These are phyloP conservation scores for Colletotrichum sp. DNA, from an alignment of 2,329 filamentous ascomycete genomes.

Conservation along the genomic window DNA sequence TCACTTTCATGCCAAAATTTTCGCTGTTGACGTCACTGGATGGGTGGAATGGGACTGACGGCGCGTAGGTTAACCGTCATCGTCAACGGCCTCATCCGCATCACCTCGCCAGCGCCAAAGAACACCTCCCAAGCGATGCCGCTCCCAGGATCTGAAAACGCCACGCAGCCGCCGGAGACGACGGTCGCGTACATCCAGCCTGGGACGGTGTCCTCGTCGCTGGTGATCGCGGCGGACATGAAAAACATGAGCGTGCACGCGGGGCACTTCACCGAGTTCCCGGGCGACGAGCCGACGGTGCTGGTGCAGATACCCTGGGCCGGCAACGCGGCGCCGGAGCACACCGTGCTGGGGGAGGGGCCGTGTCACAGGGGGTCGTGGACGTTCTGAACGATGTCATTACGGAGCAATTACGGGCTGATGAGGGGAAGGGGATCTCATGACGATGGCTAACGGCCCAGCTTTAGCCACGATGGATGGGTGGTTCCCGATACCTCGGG, in stretches of 20 bases:
- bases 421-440: not conserved
- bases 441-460: not conserved
- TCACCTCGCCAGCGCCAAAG: conserved; percentile 32
- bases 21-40: not conserved
- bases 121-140: conserved; percentile 11
- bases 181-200: conserved; percentile 33
- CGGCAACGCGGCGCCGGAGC: conserved; percentile 26
- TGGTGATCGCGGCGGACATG: conserved; percentile 35
- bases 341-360: conserved; percentile 34
- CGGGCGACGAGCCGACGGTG: conserved; percentile 35
- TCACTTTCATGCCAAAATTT: not conserved
- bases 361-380: conserved; percentile 24
- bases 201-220: conserved; percentile 32
- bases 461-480: not conserved
- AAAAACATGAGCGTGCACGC: conserved; percentile 27
- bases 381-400: not conserved
- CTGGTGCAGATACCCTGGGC: conserved; percentile 35
- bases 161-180: not conserved
- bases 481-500: not conserved
- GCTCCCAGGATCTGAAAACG: not conserved
- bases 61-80: conserved; percentile 30
- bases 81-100: conserved; percentile 35
- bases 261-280: conserved; percentile 38
- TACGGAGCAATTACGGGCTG: rapidly evolving
- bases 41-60: not conserved